These are phyloP conservation scores for Ceratocystis papillata DNA, from an alignment of 2,329 filamentous ascomycete species.

Conservation along the genomic window DNA sequence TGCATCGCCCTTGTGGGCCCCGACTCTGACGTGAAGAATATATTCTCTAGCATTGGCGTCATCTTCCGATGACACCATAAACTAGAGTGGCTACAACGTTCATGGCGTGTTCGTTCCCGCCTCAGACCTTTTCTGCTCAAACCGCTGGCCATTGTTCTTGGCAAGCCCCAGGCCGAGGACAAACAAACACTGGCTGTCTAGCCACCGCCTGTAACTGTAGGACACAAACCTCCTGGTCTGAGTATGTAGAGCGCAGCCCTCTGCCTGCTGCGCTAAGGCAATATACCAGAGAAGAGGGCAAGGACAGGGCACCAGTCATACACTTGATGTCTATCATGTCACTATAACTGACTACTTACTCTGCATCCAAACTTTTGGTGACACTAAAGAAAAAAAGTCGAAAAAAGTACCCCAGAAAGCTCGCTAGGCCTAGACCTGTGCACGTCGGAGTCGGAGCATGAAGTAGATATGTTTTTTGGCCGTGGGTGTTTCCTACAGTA, in stretches of 20 bases:
- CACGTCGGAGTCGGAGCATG: constrained; percentile 23
- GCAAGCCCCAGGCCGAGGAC: constrained; percentile 41
- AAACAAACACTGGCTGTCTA: constrained; percentile 53
- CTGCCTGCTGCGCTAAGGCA: constrained; percentile 27
- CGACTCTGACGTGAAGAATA: constrained; percentile 44
- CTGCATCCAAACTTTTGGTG: constrained; percentile 47
- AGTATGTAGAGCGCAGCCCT: constrained; percentile 44
- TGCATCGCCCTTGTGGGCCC: constrained; percentile 32
- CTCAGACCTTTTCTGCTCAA: constrained; percentile 41
- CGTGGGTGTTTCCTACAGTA: constrained; percentile 38
- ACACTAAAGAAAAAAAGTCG: constrained; percentile 48
- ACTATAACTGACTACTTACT: constrained; percentile 63
- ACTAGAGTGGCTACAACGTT: constrained; percentile 53
- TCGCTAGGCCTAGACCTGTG: constrained; percentile 20
- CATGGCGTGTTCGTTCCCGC: constrained; percentile 48
- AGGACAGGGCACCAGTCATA: background rate
- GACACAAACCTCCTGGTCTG: constrained; percentile 47
- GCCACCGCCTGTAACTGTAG: constrained; percentile 46
- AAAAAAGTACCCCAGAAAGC: constrained; percentile 33
- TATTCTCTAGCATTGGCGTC: constrained; percentile 49
- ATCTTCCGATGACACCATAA: constrained; percentile 58
- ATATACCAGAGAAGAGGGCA: background rate
- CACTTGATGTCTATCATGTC: constrained; percentile 42
- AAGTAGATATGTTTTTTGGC: constrained; percentile 40
- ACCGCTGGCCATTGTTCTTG: constrained; percentile 37